Conservation (phyloP, 1,284 basidiomycete species). For the Coniophora puteana region DNA sequence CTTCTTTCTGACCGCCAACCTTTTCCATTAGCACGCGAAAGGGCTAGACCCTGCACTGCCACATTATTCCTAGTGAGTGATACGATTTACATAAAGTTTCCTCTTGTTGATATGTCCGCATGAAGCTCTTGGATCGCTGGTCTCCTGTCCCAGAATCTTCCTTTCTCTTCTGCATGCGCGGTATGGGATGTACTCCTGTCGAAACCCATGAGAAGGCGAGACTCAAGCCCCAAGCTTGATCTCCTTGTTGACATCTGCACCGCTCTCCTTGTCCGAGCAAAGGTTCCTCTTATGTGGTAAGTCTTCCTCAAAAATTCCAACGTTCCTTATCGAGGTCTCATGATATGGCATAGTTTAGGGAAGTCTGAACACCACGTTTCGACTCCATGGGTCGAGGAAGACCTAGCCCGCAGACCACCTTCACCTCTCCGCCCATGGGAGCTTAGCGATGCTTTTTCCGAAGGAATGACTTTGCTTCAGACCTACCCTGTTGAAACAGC, state of each 20-base stretch:
- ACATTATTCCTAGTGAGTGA: slow-evolving; percentile 74
- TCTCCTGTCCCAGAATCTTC: slow-evolving; percentile 66
- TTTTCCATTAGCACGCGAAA: slow-evolving; percentile 42
- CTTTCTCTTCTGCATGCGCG: slow-evolving; percentile 52
- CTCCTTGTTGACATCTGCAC: slow-evolving; percentile 64
- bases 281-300: slow-evolving; percentile 52
- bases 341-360: slow-evolving; percentile 42
- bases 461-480: slow-evolving; percentile 62
- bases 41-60: slow-evolving; percentile 70
- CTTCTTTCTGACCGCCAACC: not conserved
- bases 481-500: slow-evolving; percentile 57
- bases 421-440: slow-evolving; percentile 51
- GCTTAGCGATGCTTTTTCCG: slow-evolving; percentile 59
- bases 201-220: slow-evolving; percentile 48
- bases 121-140: slow-evolving; percentile 74
- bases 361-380: slow-evolving; percentile 39
- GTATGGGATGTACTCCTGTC: slow-evolving; percentile 73
- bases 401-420: slow-evolving; percentile 32
- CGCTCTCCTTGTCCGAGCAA: slow-evolving; percentile 60
- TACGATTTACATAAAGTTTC: not conserved
- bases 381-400: slow-evolving; percentile 55
- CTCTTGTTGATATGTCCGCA: not conserved
- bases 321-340: slow-evolving; percentile 2
- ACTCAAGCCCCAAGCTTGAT: slow-evolving; percentile 59
- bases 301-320: slow-evolving; percentile 15